Conservation (phyloP, 2,329 filamentous ascomycete genomes). For the Hypoxylon rubiginosum region DNA sequence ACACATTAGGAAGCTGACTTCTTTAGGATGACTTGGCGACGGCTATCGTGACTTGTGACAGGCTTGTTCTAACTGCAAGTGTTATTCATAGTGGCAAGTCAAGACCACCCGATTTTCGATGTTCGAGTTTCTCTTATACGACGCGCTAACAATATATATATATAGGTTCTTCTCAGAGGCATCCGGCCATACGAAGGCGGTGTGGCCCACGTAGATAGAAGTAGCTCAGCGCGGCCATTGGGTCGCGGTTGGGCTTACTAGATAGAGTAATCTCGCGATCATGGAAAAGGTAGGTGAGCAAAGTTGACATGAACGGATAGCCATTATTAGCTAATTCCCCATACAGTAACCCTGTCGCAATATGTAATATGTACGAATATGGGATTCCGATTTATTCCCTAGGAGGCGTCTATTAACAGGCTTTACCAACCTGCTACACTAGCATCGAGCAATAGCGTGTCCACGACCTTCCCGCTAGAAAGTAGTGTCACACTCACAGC, state of each 20-base stretch:
- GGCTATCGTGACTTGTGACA: constrained; percentile 30
- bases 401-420: background rate
- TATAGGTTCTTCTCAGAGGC: constrained; percentile 6
- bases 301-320: constrained; percentile 2
- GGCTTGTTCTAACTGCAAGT: constrained; percentile 21
- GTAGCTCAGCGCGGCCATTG: constrained; percentile 20
- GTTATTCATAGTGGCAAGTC: constrained; percentile 15
- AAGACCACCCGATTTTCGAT: constrained; percentile 24
- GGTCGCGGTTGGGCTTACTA: constrained; percentile 30
- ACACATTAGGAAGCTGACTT: constrained; percentile 41
- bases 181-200: constrained; percentile 7
- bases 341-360: constrained; percentile 6
- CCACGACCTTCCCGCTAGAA: constrained; percentile 32
- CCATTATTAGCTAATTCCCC: constrained; percentile 20
- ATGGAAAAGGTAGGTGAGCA: constrained; percentile 18
- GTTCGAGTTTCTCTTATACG: constrained; percentile 14
- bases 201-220: constrained; percentile 5
- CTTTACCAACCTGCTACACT: constrained; percentile 47
- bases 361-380: constrained; percentile 8
- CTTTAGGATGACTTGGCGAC: constrained; percentile 37
- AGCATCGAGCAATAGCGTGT: constrained; percentile 43
- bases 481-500: constrained; percentile 44
- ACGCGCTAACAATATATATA: constrained; percentile 13
- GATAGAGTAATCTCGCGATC: constrained; percentile 12
- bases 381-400: constrained; percentile 16